phyloP scores from a whole-genome alignment of 2,329 filamentous ascomycete genomes.

The Cordyceps pruinosa region DNA sequence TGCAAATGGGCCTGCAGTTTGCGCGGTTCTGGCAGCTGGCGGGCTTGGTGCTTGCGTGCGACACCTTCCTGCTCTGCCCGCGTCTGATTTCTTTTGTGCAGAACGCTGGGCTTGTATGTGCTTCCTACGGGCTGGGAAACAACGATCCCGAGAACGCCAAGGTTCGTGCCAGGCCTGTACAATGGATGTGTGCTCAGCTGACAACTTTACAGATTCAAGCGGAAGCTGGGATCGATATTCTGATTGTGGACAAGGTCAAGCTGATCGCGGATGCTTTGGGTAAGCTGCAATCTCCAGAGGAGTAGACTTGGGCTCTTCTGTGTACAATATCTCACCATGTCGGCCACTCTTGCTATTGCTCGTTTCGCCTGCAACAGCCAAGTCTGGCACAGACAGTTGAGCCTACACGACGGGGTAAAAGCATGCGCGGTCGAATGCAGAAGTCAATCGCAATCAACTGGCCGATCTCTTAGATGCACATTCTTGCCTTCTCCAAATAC shows the following conservation, averaged over 20 bases:
- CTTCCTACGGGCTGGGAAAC: conserved; percentile 30
- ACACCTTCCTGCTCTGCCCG: conserved; percentile 30
- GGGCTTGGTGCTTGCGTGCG: conserved; percentile 30
- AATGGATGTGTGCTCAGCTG: neutral
- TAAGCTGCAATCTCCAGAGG: neutral
- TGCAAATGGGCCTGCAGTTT: conserved; percentile 32
- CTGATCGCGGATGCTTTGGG: conserved; percentile 9
- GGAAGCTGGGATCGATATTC: conserved; percentile 14
- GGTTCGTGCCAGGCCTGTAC: conserved; percentile 5
- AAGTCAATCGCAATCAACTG: no score
- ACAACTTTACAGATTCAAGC: conserved; percentile 9
- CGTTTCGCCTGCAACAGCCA: no score
- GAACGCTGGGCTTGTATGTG: conserved; percentile 25
- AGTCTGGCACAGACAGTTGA: no score
- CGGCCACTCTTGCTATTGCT: neutral
- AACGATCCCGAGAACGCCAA: conserved; percentile 14
- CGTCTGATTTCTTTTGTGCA: conserved; percentile 28
- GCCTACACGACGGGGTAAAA: no score
- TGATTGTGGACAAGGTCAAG: conserved; percentile 15
- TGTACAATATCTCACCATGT: neutral
- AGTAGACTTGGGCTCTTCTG: neutral
- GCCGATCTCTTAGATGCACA: no score
- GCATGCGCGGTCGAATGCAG: no score
- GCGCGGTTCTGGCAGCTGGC: conserved; percentile 29
- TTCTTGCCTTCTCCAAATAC: no score